phyloP scores from a whole-genome alignment of 2,329 filamentous ascomycete genomes.

The Dothideomycetes sp. region DNA sequence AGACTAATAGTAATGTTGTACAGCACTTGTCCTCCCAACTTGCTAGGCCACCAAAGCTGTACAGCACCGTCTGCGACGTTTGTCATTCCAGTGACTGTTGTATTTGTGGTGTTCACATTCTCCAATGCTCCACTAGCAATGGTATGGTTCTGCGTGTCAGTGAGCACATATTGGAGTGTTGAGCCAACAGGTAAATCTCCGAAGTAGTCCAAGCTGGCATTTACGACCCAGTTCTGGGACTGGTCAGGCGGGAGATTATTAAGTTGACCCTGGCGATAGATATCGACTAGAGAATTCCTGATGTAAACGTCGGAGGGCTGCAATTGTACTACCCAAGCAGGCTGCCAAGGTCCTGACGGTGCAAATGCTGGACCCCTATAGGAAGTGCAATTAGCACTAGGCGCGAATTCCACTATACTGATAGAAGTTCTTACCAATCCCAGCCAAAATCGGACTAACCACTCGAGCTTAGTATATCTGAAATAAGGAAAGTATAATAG shows the following conservation, averaged over 20 bases:
- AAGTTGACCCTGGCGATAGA: conserved; percentile 47
- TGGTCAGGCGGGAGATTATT: conserved; percentile 49
- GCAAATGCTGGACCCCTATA: conserved; percentile 50
- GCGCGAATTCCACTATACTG: too few species aligned
- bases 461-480: too few species aligned
- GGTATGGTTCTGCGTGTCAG: conserved; percentile 29
- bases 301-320: conserved; percentile 32
- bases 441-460: conserved; percentile 54
- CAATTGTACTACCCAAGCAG: conserved; percentile 46
- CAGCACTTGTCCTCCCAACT: conserved; percentile 45
- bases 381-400: too few species aligned
- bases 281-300: conserved; percentile 45
- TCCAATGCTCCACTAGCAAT: conserved; percentile 27
- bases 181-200: conserved; percentile 35
- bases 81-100: conserved; percentile 39
- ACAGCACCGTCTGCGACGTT: conserved; percentile 33
- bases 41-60: conserved; percentile 51
- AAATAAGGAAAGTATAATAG: too few species aligned
- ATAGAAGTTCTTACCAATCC: conserved; percentile 31
- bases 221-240: conserved; percentile 46
- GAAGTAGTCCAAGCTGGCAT: conserved; percentile 48
- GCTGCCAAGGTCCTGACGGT: conserved; percentile 53
- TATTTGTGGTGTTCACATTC: conserved; percentile 29
- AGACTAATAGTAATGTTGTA: conserved; percentile 45
- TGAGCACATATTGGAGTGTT: conserved; percentile 36